Evolutionary conservation across 257 asterid species (phyloP).

Genomic region (Solanum paucissectum): DNA sequence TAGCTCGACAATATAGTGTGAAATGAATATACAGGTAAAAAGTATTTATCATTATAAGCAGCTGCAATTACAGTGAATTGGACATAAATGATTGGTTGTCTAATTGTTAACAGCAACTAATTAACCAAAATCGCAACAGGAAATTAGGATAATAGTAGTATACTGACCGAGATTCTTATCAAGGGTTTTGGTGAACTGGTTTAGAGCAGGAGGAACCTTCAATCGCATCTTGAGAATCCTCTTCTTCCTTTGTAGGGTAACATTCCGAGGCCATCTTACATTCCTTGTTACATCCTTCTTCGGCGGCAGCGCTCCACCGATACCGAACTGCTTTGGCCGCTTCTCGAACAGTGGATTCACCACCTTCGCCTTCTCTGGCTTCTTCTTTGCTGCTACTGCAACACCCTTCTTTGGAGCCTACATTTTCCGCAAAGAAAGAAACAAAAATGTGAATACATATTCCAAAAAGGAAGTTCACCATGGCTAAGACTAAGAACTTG

Average conservation of each 20-base stretch:
- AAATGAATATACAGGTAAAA: not conserved
- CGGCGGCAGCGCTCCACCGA: conserved; percentile 34
- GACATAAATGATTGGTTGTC: not conserved
- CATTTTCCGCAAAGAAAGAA: not conserved
- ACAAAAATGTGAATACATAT: not conserved
- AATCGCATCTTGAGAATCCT: conserved; percentile 31
- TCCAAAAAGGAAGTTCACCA: not conserved
- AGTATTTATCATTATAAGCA: not conserved
- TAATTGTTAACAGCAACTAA: not conserved
- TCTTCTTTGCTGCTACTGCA: conserved; percentile 13
- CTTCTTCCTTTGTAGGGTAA: conserved; percentile 27
- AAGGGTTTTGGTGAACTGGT: conserved; percentile 37
- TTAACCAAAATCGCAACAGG: not conserved
- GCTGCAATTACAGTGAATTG: not conserved
- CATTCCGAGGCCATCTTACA: conserved; percentile 28
- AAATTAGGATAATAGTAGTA: not conserved
- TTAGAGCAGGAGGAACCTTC: conserved; percentile 39
- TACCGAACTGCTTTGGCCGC: conserved; percentile 33
- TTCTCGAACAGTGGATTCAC: conserved; percentile 36
- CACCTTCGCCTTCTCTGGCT: conserved; percentile 14
- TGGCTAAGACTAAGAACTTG: not conserved
- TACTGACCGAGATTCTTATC: conserved; percentile 33
- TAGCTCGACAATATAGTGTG: not conserved
- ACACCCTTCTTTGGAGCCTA: conserved; percentile 17
- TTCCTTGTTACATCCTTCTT: conserved; percentile 28